Conservation (phyloP, 2,329 filamentous ascomycete genomes). For the Simplicillium sp. region DNA sequence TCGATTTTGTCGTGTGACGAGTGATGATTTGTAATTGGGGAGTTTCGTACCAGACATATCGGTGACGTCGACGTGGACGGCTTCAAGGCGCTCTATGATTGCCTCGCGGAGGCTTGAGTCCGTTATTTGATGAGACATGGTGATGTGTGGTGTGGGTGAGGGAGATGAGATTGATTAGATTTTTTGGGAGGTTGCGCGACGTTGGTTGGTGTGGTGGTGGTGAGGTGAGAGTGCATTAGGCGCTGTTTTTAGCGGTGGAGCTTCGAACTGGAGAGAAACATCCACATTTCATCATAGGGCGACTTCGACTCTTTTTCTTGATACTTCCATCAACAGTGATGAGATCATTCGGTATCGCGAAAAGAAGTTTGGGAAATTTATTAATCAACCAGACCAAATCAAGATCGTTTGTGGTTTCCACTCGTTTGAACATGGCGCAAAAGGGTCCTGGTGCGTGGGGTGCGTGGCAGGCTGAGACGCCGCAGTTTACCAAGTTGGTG, state of each 20-base stretch:
- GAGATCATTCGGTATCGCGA: too few relatives aligned
- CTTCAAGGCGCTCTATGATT: conserved; percentile 60
- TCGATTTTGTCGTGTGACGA: too few relatives aligned
- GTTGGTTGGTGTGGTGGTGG: too few relatives aligned
- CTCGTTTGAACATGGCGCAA: conserved; percentile 13
- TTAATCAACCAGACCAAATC: too few relatives aligned
- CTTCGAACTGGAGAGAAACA: too few relatives aligned
- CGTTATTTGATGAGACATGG: conserved; percentile 54
- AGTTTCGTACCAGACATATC: conserved; percentile 75
- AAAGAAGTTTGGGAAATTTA: too few relatives aligned
- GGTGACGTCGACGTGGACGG: conserved; percentile 75
- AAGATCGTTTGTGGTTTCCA: neutral
- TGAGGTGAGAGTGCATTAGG: too few relatives aligned
- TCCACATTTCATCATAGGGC: neutral
- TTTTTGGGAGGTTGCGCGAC: neutral
- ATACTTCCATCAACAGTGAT: too few relatives aligned
- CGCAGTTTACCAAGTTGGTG: conserved; percentile 46
- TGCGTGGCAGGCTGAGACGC: conserved; percentile 27
- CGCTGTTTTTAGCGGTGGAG: conserved; percentile 4
- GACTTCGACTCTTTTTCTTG: too few relatives aligned
- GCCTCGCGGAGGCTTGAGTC: conserved; percentile 60
- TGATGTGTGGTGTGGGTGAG: neutral
- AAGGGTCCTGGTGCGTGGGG: conserved; percentile 24
- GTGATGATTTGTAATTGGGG: neutral
- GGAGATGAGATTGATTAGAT: conserved; percentile 5